Evolutionary conservation across 805 yeast species (phyloP).

Genomic region (Metschnikowia matae): DNA sequence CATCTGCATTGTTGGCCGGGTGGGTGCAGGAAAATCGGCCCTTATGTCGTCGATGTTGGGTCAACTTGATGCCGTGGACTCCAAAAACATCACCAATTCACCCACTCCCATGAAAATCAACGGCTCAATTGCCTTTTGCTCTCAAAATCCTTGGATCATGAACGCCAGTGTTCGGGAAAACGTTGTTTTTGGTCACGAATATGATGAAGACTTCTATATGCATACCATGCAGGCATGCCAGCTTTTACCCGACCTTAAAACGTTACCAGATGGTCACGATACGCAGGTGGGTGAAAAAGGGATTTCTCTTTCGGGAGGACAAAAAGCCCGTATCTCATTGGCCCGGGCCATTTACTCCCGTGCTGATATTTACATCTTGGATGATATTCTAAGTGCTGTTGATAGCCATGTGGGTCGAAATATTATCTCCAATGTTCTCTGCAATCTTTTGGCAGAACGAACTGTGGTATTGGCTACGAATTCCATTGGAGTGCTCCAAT

Average conservation of each 20-base stretch:
- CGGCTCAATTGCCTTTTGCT: slow-evolving; percentile 38
- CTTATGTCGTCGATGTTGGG: slow-evolving; percentile 14
- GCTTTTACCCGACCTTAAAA: slow-evolving; percentile 30
- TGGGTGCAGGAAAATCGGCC: slow-evolving; percentile 17
- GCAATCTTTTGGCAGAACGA: slow-evolving; percentile 26
- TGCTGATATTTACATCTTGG: slow-evolving; percentile 38
- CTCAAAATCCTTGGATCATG: slow-evolving; percentile 41
- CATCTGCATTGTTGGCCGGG: slow-evolving; percentile 16
- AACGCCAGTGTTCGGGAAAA: slow-evolving; percentile 39
- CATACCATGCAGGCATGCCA: slow-evolving; percentile 37
- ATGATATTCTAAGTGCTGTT: slow-evolving; percentile 41
- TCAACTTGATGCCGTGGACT: slow-evolving; percentile 15
- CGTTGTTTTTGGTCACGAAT: slow-evolving; percentile 33
- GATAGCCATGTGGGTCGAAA: slow-evolving; percentile 41
- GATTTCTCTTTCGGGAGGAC: slow-evolving; percentile 41
- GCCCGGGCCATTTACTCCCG: slow-evolving; percentile 42
- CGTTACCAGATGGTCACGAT: slow-evolving; percentile 38
- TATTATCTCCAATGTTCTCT: slow-evolving; percentile 29
- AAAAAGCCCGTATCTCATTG: slow-evolving; percentile 38
- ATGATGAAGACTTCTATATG: slow-evolving; percentile 29
- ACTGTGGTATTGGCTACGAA: slow-evolving; percentile 15
- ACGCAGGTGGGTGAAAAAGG: slow-evolving; percentile 46
- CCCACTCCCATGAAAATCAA: slow-evolving; percentile 19
- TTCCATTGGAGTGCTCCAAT: slow-evolving; percentile 9
- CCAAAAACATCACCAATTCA: not conserved